These are phyloP conservation scores for Mortierella sp. DNA, from an alignment of 371 early-diverging fungal species.

Conservation along the genomic window DNA sequence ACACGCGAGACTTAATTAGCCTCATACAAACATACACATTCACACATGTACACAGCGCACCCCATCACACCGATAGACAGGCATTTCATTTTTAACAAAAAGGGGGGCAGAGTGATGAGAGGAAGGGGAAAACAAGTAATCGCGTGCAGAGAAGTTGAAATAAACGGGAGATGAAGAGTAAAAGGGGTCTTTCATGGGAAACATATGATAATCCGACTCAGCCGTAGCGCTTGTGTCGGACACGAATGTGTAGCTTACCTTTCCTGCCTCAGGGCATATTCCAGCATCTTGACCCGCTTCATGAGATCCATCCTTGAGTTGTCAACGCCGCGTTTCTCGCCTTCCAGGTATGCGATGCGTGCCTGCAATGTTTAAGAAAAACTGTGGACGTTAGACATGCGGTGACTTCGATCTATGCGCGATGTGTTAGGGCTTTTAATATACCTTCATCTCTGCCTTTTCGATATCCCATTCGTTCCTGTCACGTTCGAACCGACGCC, in stretches of 20 bases:
- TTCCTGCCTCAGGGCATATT: slow-evolving; percentile 83
- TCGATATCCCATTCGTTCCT: slow-evolving; percentile 92
- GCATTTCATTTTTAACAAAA: background rate
- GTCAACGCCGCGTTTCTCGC: slow-evolving; percentile 85
- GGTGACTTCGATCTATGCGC: background rate
- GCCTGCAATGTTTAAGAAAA: slow-evolving; percentile 57
- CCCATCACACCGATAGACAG: background rate
- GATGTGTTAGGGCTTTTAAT: too few species aligned
- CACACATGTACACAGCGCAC: background rate
- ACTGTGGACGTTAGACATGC: background rate
- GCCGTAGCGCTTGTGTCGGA: background rate
- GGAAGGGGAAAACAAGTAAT: background rate
- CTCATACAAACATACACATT: background rate
- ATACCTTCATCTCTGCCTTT: slow-evolving; percentile 82
- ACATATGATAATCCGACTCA: slow-evolving; percentile 18
- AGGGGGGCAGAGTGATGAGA: background rate
- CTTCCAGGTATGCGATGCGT: slow-evolving; percentile 83
- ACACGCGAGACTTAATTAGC: too few species aligned
- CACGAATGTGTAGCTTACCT: slow-evolving; percentile 58
- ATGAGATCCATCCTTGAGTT: slow-evolving; percentile 81
- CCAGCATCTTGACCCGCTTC: slow-evolving; percentile 90
- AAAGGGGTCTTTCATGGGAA: background rate
- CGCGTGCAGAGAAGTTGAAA: slow-evolving; percentile 7
- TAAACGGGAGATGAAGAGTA: slow-evolving; percentile 12
- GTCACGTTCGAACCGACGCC: slow-evolving; percentile 89